phyloP scores from a whole-genome alignment of 2,329 filamentous ascomycete species.

The Aspergillus jensenii region DNA sequence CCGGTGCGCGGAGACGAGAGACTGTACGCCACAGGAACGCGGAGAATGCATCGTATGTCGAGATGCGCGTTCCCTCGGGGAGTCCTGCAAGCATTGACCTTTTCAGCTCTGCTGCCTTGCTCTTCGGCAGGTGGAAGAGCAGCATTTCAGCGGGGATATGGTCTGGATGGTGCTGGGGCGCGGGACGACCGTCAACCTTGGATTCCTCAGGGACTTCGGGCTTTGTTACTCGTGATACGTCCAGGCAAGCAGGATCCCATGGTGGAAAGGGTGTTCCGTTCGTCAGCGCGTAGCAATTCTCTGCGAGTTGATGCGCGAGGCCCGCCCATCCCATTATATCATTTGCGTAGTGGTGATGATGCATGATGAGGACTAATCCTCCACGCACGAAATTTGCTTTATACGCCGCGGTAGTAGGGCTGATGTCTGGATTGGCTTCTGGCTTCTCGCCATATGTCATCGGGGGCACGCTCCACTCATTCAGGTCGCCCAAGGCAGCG shows the following conservation, averaged over 20 bases:
- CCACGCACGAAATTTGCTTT: slow-evolving; percentile 46
- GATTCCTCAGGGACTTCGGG: slow-evolving; percentile 26
- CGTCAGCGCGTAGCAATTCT: slow-evolving; percentile 41
- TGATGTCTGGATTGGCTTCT: slow-evolving; percentile 36
- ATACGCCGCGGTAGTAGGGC: slow-evolving; percentile 38
- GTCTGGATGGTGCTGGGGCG: slow-evolving; percentile 12
- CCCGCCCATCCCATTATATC: slow-evolving; percentile 46
- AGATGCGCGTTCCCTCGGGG: slow-evolving; percentile 32
- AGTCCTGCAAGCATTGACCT: slow-evolving; percentile 29
- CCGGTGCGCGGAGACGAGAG: not conserved
- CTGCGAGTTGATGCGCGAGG: slow-evolving; percentile 42
- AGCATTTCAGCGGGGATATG: slow-evolving; percentile 23
- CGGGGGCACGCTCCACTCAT: slow-evolving; percentile 34
- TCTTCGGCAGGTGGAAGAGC: slow-evolving; percentile 47
- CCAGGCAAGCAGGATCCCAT: slow-evolving; percentile 40
- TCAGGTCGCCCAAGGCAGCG: slow-evolving; percentile 34
- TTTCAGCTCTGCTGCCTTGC: slow-evolving; percentile 45
- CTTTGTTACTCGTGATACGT: slow-evolving; percentile 36
- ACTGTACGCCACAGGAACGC: not conserved
- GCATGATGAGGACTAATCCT: slow-evolving; percentile 44
- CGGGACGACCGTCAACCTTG: slow-evolving; percentile 13
- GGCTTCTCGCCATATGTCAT: slow-evolving; percentile 37
- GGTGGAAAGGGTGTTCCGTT: slow-evolving; percentile 30
- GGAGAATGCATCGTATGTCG: slow-evolving; percentile 7
- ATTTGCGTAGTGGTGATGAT: slow-evolving; percentile 46